phyloP scores from a whole-genome alignment of 371 early-diverging fungal species.

The Dichotomocladium elegans region DNA sequence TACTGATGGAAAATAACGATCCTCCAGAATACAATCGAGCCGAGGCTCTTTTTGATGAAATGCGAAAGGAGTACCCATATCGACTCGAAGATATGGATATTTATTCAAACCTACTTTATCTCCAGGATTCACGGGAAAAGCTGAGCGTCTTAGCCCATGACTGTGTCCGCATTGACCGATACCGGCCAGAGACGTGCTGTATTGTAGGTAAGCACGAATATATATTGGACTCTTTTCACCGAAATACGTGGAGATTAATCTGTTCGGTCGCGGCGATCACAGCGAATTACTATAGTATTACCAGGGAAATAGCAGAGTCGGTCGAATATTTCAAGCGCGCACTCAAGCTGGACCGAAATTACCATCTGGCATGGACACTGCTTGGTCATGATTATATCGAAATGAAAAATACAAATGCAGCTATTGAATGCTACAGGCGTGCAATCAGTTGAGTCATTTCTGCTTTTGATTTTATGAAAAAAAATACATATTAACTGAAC shows the following conservation, averaged over 20 bases:
- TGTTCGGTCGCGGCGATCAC: not conserved
- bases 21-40: slow-evolving; percentile 75
- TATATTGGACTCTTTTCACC: no score
- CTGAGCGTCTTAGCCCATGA: slow-evolving; percentile 80
- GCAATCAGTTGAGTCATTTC: slow-evolving; percentile 65
- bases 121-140: slow-evolving; percentile 64
- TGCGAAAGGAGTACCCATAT: slow-evolving; percentile 66
- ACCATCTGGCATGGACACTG: slow-evolving; percentile 85
- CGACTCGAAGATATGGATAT: slow-evolving; percentile 84
- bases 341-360: slow-evolving; percentile 71
- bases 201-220: slow-evolving; percentile 76
- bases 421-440: slow-evolving; percentile 85
- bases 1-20: no score
- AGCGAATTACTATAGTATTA: slow-evolving; percentile 89
- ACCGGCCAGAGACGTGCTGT: slow-evolving; percentile 85
- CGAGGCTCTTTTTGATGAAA: slow-evolving; percentile 62
- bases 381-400: slow-evolving; percentile 96
- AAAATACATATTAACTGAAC: not conserved
- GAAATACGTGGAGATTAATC: no score
- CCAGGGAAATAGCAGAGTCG: slow-evolving; percentile 80
- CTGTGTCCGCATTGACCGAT: slow-evolving; percentile 72
- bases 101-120: slow-evolving; percentile 88
- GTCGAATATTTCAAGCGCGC: slow-evolving; percentile 85
- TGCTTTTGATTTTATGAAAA: no score
- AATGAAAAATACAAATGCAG: slow-evolving; percentile 81